phyloP scores from a whole-genome alignment of 1,139 yeast genomes.

The Yamadazyma oceani region DNA sequence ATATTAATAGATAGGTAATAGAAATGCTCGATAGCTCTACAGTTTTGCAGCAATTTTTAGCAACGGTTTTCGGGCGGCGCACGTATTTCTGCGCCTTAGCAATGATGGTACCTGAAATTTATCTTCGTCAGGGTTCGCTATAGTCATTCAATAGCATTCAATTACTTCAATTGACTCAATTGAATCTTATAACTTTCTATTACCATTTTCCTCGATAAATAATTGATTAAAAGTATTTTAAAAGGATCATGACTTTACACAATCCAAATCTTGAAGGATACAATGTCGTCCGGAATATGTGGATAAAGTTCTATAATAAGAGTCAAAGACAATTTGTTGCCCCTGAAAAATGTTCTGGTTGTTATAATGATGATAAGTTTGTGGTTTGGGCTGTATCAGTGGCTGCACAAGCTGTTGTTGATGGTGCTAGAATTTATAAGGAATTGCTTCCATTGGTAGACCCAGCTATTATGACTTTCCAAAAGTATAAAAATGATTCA shows the following conservation, averaged over 20 bases:
- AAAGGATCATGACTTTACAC: slow-evolving; percentile 20
- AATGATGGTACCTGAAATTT: background rate
- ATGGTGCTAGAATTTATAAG: slow-evolving; percentile 60
- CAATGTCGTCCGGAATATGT: slow-evolving; percentile 41
- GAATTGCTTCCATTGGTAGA: slow-evolving; percentile 58
- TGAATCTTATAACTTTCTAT: too few species aligned
- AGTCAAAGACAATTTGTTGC: slow-evolving; percentile 43
- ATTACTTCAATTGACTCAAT: too few species aligned
- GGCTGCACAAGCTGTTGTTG: slow-evolving; percentile 61
- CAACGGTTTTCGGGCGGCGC: background rate
- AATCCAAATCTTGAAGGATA: slow-evolving; percentile 56
- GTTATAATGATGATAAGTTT: slow-evolving; percentile 55
- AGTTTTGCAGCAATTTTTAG: background rate
- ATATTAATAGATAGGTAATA: background rate
- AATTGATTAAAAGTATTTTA: background rate
- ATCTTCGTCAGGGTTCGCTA: too few species aligned
- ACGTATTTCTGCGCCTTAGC: too few species aligned
- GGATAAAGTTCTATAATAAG: slow-evolving; percentile 50
- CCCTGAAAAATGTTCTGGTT: slow-evolving; percentile 44
- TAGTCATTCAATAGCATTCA: too few species aligned
- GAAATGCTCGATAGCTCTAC: too few species aligned
- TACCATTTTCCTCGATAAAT: background rate
- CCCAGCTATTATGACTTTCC: slow-evolving; percentile 53
- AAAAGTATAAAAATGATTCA: slow-evolving; percentile 52
- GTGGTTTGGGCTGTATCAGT: slow-evolving; percentile 72